Percentiles rank a stretch among this genome's conserved stretches.
These are phyloP conservation scores for Phaeodactylum tricornutum DNA, from an alignment of 108 stramenopile genomes.

Conservation along the genomic window DNA sequence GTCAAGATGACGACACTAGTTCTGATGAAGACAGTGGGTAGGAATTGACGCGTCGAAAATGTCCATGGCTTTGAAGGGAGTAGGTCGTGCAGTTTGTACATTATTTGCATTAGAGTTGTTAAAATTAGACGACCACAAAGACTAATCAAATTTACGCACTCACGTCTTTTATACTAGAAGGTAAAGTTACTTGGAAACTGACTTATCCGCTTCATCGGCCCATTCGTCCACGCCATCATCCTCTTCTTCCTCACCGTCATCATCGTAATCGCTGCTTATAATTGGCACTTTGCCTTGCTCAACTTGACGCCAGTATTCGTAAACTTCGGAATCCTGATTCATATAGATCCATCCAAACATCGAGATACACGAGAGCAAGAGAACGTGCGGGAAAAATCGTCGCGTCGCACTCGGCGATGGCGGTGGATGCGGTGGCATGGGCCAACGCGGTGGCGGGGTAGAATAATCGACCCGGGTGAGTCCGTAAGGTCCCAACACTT, in stretches of 20 bases:
- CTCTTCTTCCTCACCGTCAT: slow-evolving; percentile 8
- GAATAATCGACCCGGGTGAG: slow-evolving; percentile 9
- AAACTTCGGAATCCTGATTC: background rate
- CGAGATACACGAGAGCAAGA: background rate
- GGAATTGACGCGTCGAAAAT: too few species aligned
- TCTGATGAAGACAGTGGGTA: too few species aligned
- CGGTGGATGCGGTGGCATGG: slow-evolving; percentile 2
- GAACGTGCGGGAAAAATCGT: background rate
- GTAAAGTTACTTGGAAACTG: too few species aligned
- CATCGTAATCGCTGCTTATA: background rate
- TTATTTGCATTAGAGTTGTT: background rate
- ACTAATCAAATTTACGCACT: background rate
- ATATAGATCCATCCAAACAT: slow-evolving; percentile 1
- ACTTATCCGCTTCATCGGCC: slow-evolving; percentile 1
- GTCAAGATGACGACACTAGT: too few species aligned
- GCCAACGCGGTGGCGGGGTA: slow-evolving; percentile 1
- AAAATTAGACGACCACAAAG: background rate
- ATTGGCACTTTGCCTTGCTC: slow-evolving; percentile 9
- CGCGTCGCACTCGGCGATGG: background rate
- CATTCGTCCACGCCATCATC: slow-evolving; percentile 9
- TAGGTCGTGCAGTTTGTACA: too few species aligned
- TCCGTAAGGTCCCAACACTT: slow-evolving; percentile 7
- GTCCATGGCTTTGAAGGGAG: too few species aligned
- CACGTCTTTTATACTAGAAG: background rate
- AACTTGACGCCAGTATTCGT: slow-evolving; percentile 9